A percentile compares a stretch with the other conserved stretches of the same genome.
phyloP scores from a whole-genome alignment of 352 stramenopile species.

The Globisporangium radiosum region DNA sequence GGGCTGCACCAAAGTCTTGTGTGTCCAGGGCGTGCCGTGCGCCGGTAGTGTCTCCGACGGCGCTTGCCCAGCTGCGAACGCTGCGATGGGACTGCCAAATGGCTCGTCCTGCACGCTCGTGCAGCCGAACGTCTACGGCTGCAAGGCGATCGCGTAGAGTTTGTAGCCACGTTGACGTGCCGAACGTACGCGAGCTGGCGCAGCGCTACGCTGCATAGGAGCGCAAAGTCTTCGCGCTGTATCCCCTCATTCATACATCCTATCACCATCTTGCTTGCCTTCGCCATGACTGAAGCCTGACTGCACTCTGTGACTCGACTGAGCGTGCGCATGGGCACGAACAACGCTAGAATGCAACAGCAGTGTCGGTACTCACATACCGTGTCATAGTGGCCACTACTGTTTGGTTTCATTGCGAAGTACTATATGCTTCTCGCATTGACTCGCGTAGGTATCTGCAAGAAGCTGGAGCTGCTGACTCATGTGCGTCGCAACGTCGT shows the following conservation, averaged over 20 bases:
- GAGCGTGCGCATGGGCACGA: no score
- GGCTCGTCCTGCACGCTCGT: slow-evolving; percentile 10
- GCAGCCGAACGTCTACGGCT: slow-evolving; percentile 7
- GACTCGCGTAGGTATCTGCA: slow-evolving; percentile 23
- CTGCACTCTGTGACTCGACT: no score
- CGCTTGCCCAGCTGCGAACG: slow-evolving; percentile 2
- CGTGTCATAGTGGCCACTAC: not conserved
- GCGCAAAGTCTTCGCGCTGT: no score
- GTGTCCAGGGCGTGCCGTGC: slow-evolving; percentile 13
- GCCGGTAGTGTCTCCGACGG: slow-evolving; percentile 4
- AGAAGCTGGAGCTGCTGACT: slow-evolving; percentile 29
- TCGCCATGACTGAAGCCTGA: no score
- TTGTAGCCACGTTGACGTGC: not conserved
- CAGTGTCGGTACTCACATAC: no score
- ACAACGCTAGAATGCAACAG: no score
- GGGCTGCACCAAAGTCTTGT: slow-evolving; percentile 17
- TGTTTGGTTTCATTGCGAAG: slow-evolving; percentile 1
- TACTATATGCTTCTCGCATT: slow-evolving; percentile 20
- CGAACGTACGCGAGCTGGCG: no score
- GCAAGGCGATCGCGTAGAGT: slow-evolving; percentile 10
- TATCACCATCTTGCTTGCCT: no score
- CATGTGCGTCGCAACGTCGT: slow-evolving; percentile 31
- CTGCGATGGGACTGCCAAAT: slow-evolving; percentile 6
- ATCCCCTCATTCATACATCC: no score
- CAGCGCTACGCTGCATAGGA: no score